A percentile compares a stretch with the other conserved stretches of the same genome.
These are phyloP conservation scores for Fomitopsis pinicola DNA, from an alignment of 1,284 basidiomycete species.

Conservation along the genomic window DNA sequence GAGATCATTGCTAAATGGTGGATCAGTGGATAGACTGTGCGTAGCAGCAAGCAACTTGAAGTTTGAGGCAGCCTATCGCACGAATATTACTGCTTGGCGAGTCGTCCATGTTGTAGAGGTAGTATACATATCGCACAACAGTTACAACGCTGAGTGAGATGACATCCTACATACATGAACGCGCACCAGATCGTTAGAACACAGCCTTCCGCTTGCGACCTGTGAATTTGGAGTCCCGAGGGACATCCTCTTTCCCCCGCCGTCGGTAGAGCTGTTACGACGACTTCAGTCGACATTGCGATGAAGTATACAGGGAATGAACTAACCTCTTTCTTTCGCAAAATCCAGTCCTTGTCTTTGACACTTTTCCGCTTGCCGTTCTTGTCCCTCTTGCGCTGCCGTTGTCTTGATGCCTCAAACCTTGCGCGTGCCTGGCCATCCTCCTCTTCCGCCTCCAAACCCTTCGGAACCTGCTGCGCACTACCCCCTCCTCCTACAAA, in stretches of 20 bases:
- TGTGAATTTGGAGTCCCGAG: conserved; percentile 78
- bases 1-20: too few species aligned
- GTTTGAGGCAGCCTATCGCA: too few species aligned
- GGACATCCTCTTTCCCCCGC: conserved; percentile 77
- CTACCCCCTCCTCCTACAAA: conserved; percentile 76
- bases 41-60: too few species aligned
- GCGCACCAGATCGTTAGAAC: conserved; percentile 38
- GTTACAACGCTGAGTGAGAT: too few species aligned
- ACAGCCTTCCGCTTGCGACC: conserved; percentile 67
- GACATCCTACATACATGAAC: background rate
- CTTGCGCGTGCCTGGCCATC: conserved; percentile 44
- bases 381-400: conserved; percentile 45
- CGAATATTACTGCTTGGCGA: too few species aligned
- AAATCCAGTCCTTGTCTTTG: conserved; percentile 77
- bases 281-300: conserved; percentile 31
- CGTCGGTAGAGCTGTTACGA: conserved; percentile 56
- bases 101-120: too few species aligned
- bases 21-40: too few species aligned
- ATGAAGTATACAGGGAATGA: background rate
- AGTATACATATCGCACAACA: too few species aligned
- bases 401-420: conserved; percentile 66
- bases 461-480: conserved; percentile 63
- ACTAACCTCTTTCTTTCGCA: conserved; percentile 79
- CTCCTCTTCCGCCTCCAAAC: conserved; percentile 65
- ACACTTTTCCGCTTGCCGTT: conserved; percentile 60